Evolutionary conservation across 108 stramenopile species (phyloP).

Genomic region (Skeletonema grethae): DNA sequence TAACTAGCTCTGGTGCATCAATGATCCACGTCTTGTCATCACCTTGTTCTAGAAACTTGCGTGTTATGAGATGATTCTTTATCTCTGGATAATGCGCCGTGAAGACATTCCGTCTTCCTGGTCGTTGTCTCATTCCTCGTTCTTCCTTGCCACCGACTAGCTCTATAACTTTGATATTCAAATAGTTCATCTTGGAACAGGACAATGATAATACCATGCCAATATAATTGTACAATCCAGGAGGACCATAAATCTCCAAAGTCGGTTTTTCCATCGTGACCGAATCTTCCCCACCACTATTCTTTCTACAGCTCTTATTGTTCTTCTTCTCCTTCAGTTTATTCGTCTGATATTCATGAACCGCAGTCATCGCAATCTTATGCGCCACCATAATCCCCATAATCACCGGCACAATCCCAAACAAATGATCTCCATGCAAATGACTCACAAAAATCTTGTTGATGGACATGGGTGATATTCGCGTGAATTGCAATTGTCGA

Average conservation of each 20-base stretch:
- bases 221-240: constrained; percentile 82
- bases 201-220: constrained; percentile 57
- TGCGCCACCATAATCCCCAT: constrained; percentile 37
- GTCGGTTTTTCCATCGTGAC: constrained; percentile 16
- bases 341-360: no score
- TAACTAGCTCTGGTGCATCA: constrained; percentile 37
- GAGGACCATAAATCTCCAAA: constrained; percentile 80
- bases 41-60: constrained; percentile 35
- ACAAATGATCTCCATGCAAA: constrained; percentile 94
- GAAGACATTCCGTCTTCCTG: constrained; percentile 56
- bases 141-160: constrained; percentile 66
- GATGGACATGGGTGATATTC: constrained; percentile 35
- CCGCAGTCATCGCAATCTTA: constrained; percentile 7
- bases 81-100: constrained; percentile 67
- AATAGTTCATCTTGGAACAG: constrained; percentile 51
- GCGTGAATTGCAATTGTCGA: constrained; percentile 64
- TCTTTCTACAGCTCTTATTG: no score
- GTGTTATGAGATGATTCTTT: constrained; percentile 19
- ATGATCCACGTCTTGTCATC: constrained; percentile 72
- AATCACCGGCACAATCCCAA: constrained; percentile 85
- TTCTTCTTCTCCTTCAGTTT: no score
- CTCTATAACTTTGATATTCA: constrained; percentile 69
- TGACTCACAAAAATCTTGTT: constrained; percentile 88
- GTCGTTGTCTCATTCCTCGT: constrained; percentile 20
- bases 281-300: constrained; percentile 5